These are phyloP conservation scores for Alternaria novae-zelandiae DNA, from an alignment of 2,329 filamentous ascomycete species.

Conservation along the genomic window DNA sequence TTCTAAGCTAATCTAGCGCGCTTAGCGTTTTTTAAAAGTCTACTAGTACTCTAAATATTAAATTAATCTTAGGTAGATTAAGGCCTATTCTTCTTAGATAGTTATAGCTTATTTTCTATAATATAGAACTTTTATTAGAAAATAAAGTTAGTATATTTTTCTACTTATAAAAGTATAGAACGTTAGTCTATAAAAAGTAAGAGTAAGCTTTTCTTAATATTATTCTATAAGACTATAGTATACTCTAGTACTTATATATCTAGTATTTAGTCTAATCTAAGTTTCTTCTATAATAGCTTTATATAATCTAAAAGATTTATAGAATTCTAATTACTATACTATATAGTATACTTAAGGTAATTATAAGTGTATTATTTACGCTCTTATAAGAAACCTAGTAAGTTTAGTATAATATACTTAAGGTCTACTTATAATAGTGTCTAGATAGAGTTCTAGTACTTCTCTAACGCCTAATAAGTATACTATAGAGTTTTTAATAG, in stretches of 20 bases:
- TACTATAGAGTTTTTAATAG: too few relatives aligned
- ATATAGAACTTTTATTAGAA: not conserved
- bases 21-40: not conserved
- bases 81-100: not conserved
- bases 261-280: not conserved
- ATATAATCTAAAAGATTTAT: not conserved
- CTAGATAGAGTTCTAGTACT: not conserved
- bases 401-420: not conserved
- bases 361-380: not conserved
- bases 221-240: not conserved
- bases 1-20: not conserved
- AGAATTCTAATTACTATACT: not conserved
- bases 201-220: not conserved
- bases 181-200: not conserved
- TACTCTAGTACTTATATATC: not conserved
- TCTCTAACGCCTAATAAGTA: not conserved
- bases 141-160: not conserved
- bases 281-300: not conserved
- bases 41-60: not conserved
- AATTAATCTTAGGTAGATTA: not conserved
- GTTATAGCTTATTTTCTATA: not conserved
- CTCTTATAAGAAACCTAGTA: not conserved
- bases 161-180: not conserved
- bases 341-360: not conserved
- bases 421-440: not conserved